A percentile compares a stretch with the other conserved stretches of the same genome.
phyloP scores from a whole-genome alignment of 768 basidiomycete genomes.

The Psilocybe tampanensis region DNA sequence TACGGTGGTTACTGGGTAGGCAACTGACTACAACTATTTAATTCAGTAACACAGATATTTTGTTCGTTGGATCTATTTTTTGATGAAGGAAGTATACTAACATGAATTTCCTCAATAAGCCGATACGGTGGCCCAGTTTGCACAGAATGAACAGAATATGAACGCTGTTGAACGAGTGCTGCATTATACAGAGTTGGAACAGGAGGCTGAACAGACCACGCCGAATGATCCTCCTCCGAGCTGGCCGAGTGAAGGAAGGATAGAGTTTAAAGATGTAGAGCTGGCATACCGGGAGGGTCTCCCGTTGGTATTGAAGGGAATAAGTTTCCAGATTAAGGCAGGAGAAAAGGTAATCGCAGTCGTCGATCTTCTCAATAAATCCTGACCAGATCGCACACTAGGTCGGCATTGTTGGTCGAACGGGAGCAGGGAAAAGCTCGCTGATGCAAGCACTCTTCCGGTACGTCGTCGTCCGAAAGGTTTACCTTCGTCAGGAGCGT shows the following conservation, averaged over 20 bases:
- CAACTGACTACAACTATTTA: background rate
- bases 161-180: constrained; percentile 72
- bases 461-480: constrained; percentile 28
- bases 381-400: constrained; percentile 13
- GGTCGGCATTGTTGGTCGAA: constrained; percentile 51
- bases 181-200: constrained; percentile 62
- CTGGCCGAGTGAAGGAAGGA: constrained; percentile 55
- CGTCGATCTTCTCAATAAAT: background rate
- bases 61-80: constrained; percentile 32
- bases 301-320: constrained; percentile 62
- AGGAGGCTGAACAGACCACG: constrained; percentile 51
- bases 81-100: background rate
- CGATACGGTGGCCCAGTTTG: constrained; percentile 57
- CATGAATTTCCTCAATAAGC: constrained; percentile 33
- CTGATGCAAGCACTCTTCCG: constrained; percentile 59
- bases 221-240: constrained; percentile 46
- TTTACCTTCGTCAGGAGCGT: background rate
- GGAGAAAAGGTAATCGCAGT: constrained; percentile 60
- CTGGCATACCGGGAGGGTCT: constrained; percentile 63
- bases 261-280: constrained; percentile 60
- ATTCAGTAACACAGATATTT: constrained; percentile 46
- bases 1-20: background rate
- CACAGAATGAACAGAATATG: constrained; percentile 70
- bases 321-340: constrained; percentile 56
- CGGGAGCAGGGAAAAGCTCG: constrained; percentile 57